A percentile compares a stretch with the other conserved stretches of the same genome.
phyloP scores from a whole-genome alignment of 306 rosid species.

The Trichosanthes cucumerina region DNA sequence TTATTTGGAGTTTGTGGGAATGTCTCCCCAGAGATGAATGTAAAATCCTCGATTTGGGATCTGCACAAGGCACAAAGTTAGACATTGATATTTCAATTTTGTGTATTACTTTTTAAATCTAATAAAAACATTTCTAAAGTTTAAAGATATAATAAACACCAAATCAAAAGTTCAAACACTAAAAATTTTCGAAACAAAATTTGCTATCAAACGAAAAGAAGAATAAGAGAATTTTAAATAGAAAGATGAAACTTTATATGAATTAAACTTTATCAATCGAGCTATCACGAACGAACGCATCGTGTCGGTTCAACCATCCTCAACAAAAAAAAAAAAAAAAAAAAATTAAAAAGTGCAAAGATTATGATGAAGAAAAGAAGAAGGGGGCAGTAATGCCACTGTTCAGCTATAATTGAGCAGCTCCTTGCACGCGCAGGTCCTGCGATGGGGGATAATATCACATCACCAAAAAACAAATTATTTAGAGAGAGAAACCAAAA shows the following conservation, averaged over 20 bases:
- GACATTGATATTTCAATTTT: too few relatives aligned
- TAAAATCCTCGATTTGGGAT: too few relatives aligned
- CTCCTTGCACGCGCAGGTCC: conserved; percentile 5
- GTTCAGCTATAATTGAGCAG: conserved; percentile 9
- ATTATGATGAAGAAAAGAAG: neutral
- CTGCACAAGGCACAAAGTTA: too few relatives aligned
- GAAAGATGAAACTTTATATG: neutral
- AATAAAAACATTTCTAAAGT: too few relatives aligned
- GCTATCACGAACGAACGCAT: neutral
- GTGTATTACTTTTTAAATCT: too few relatives aligned
- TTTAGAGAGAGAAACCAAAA: conserved; percentile 1
- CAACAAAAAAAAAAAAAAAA: neutral
- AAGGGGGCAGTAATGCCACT: neutral
- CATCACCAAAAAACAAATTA: neutral
- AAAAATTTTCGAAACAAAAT: too few relatives aligned
- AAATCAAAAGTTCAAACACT: too few relatives aligned
- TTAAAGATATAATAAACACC: too few relatives aligned
- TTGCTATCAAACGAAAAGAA: neutral
- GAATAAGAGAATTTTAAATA: neutral
- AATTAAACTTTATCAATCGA: neutral
- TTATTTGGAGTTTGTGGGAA: too few relatives aligned
- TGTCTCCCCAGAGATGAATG: too few relatives aligned
- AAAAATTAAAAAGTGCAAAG: neutral
- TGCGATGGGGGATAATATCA: conserved; percentile 6
- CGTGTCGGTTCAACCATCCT: neutral